Conservation (phyloP, 2,329 filamentous ascomycete genomes). For the Trichocomaceae sp. region DNA sequence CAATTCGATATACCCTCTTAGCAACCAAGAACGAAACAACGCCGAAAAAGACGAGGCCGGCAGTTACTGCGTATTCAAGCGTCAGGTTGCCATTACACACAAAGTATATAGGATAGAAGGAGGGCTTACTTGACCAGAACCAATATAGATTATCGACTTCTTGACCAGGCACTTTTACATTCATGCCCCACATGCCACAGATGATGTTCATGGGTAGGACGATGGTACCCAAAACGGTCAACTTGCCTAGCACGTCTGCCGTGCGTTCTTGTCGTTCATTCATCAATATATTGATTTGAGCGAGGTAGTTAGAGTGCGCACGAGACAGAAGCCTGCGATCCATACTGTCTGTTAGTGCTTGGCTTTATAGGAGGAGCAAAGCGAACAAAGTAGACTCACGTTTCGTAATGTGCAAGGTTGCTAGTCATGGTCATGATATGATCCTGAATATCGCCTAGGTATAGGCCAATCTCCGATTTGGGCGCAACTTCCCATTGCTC, state of each 20-base stretch:
- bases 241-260: conserved; percentile 85
- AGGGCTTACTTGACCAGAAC: conserved; percentile 56
- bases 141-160: conserved; percentile 69
- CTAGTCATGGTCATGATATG: conserved; percentile 99
- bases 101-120: neutral
- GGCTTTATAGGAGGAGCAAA: neutral
- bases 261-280: conserved; percentile 96
- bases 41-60: conserved; percentile 66
- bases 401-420: conserved; percentile 93
- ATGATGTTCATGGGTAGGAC: conserved; percentile 99
- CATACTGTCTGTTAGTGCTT: neutral
- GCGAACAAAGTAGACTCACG: conserved; percentile 50
- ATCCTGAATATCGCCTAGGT: conserved; percentile 96
- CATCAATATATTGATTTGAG: conserved; percentile 98
- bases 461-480: conserved; percentile 91
- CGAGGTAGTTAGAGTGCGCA: conserved; percentile 95
- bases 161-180: conserved; percentile 91
- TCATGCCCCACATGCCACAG: conserved; percentile 98
- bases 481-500: conserved; percentile 97
- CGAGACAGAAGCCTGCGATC: conserved; percentile 68
- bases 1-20: conserved; percentile 69
- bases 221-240: conserved; percentile 94
- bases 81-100: neutral
- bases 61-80: conserved; percentile 45
- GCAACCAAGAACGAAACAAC: conserved; percentile 67